phyloP scores from a whole-genome alignment of 768 basidiomycete species.

The Tylopilus plumbeoviolaceoides region DNA sequence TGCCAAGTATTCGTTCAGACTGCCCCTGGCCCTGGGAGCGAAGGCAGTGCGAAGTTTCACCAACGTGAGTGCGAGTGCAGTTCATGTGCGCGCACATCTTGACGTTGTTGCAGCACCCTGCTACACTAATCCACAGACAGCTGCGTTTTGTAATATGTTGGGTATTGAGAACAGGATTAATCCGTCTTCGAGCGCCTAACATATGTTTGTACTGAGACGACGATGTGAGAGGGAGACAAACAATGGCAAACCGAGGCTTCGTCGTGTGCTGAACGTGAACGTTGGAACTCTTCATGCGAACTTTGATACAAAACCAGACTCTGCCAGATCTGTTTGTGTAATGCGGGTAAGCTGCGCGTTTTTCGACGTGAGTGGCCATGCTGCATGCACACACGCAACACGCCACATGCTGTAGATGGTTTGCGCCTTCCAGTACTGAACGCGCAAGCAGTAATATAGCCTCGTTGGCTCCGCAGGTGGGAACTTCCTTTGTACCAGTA shows the following conservation, averaged over 20 bases:
- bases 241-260: too few species aligned
- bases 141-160: slow-evolving; percentile 77
- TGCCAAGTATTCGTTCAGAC: slow-evolving; percentile 69
- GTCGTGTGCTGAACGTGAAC: too few species aligned
- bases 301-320: too few species aligned
- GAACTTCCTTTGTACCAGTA: not conserved
- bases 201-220: too few species aligned
- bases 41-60: slow-evolving; percentile 37
- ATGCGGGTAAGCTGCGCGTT: too few species aligned
- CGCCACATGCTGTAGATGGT: not conserved
- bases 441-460: too few species aligned
- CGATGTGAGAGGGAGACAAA: too few species aligned
- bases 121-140: slow-evolving; percentile 89
- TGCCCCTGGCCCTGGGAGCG: slow-evolving; percentile 48
- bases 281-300: too few species aligned
- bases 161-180: slow-evolving; percentile 72
- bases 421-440: not conserved
- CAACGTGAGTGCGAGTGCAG: slow-evolving; percentile 32
- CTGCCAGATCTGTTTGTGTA: too few species aligned
- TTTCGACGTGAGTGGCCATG: too few species aligned
- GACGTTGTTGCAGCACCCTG: slow-evolving; percentile 48
- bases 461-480: not conserved
- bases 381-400: not conserved
- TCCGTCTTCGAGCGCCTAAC: slow-evolving; percentile 12
- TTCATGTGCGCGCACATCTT: not conserved